Evolutionary conservation across 768 basidiomycete genomes (phyloP).

Genomic region (Naganishia kalamii): DNA sequence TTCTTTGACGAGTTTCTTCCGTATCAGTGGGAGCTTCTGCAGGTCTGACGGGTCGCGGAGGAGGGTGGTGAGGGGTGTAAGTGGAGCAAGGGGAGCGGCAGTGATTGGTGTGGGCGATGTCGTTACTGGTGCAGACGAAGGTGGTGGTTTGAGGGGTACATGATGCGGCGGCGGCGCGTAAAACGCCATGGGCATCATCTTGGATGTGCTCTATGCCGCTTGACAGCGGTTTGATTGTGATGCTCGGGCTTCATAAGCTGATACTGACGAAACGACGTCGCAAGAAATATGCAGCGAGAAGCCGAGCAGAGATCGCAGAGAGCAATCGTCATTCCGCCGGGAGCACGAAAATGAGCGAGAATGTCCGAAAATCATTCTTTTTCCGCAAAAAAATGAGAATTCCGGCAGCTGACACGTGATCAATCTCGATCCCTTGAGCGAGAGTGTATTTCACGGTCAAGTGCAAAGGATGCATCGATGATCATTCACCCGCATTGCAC

Average conservation of each 20-base stretch:
- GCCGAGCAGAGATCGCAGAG: too few species aligned
- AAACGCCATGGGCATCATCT: background rate
- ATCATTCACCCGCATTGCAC: too few species aligned
- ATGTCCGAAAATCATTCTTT: too few species aligned
- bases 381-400: too few species aligned
- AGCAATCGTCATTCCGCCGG: too few species aligned
- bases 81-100: background rate
- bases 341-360: too few species aligned
- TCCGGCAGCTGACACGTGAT: too few species aligned
- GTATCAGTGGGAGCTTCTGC: conserved; percentile 73
- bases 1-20: conserved; percentile 93
- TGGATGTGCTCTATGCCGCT: background rate
- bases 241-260: too few species aligned
- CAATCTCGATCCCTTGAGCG: too few species aligned
- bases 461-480: too few species aligned
- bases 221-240: background rate
- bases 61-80: conserved; percentile 70
- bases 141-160: background rate
- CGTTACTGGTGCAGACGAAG: background rate
- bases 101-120: background rate
- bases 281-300: background rate
- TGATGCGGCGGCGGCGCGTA: background rate
- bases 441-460: too few species aligned
- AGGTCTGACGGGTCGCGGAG: conserved; percentile 91
- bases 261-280: background rate